These are phyloP conservation scores for Pseudogymnoascus pannorum DNA, from an alignment of 2,329 filamentous ascomycete genomes.

Conservation along the genomic window DNA sequence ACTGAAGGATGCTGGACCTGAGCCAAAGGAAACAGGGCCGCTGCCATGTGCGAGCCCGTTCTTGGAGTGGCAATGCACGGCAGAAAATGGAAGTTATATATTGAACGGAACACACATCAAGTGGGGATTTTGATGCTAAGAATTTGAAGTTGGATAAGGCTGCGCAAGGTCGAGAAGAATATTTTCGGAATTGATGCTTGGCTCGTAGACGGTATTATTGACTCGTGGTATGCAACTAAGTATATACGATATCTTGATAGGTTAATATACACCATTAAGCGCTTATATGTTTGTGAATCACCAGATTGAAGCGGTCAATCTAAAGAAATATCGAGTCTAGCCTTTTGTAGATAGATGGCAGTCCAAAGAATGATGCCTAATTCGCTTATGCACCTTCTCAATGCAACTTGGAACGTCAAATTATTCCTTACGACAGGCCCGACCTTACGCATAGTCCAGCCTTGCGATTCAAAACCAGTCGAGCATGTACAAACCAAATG, in stretches of 20 bases:
- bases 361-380: background rate
- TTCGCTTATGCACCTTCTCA: background rate
- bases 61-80: constrained; percentile 6
- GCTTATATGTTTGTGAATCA: too few relatives aligned
- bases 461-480: background rate
- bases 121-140: background rate
- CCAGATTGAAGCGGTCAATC: too few relatives aligned
- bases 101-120: background rate
- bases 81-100: background rate
- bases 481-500: background rate
- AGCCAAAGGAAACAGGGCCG: background rate
- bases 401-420: background rate
- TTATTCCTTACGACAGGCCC: background rate
- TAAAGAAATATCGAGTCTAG: background rate
- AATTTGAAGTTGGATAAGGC: background rate
- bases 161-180: background rate
- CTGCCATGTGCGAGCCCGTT: background rate
- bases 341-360: background rate
- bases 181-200: background rate
- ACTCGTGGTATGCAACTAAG: too few relatives aligned
- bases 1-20: constrained; percentile 14
- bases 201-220: too few relatives aligned
- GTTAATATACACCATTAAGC: too few relatives aligned
- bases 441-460: background rate
- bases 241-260: too few relatives aligned